Evolutionary conservation across 2,329 filamentous ascomycete genomes (phyloP), one percentile per base, ranked within the genome.

Genomic region (Elsinoe perseae): DNA sequence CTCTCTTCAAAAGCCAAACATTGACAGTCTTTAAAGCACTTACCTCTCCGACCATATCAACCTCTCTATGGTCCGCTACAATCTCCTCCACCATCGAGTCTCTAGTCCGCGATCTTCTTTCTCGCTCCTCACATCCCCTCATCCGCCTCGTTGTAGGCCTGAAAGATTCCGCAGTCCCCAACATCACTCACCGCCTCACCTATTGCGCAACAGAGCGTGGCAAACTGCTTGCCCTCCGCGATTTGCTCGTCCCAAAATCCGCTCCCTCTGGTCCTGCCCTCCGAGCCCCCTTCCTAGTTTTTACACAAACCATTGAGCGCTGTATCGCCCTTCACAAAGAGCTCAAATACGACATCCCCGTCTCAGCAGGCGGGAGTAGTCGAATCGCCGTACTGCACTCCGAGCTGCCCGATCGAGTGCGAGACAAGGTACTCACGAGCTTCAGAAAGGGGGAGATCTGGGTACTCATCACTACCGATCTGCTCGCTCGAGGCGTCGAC

Each of bases 391-490:
- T 95, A 1, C 80, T 98, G 12, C 93, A 98, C 71, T 90, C 91
- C 8, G 85, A 88, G 21, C 82, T 98, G 5, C 83, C 88, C 0
- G 87, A 92, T 65, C 78, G 78, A 3, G 83, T 83, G 8, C 86
- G 93, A 14, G 83, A 88, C 10, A 77, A 78, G 53, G 87, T 96
- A 63, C 95, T 98, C 86, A 83, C 89, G 56, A 83, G 84, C 18
- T 97, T 98, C 76, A 85, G 93, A 32, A 84, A 84, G 30, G 93
- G 91, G 61, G 90, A 97, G 68, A 85, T 97, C 60, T 98, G 93
- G 93, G 84, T 97, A 5, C 79, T 98, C 32, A 93, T 98, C 68
- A 97, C 93, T 0, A 98, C 93, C 0, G 93, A 98, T 67, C 81
- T 98, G 6, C 78, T 98, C 9, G 87, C 91, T 14, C 87, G 93